Conservation (phyloP, 345 rosid species). For the Microthlaspi erraticum region DNA sequence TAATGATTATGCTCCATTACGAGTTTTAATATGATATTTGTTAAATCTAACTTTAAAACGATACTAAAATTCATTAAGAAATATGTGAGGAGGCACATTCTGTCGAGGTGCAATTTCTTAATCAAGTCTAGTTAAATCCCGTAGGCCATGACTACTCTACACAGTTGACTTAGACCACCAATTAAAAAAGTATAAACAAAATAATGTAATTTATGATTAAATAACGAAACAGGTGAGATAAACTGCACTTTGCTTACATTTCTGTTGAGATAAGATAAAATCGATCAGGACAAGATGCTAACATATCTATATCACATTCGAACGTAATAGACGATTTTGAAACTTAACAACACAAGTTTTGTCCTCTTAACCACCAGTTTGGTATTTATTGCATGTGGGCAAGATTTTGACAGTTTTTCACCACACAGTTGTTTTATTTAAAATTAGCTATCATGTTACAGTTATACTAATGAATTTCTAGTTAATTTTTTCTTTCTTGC, state of each 20-base stretch:
- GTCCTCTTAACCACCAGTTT: not conserved
- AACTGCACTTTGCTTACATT: conserved; percentile 23
- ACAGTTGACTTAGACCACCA: conserved; percentile 34
- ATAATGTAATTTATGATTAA: conserved; percentile 25
- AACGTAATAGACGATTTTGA: not conserved
- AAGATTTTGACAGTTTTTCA: not conserved
- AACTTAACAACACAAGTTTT: not conserved
- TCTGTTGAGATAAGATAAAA: conserved; percentile 14
- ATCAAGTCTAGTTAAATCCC: conserved; percentile 22
- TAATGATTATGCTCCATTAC: conserved; percentile 45
- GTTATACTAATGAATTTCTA: too few species aligned
- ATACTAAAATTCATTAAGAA: conserved; percentile 24
- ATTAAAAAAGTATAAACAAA: not conserved
- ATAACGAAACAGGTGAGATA: conserved; percentile 4
- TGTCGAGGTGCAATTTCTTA: conserved; percentile 29
- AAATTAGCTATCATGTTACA: too few species aligned
- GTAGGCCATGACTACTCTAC: conserved; percentile 27
- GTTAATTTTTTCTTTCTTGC: not conserved
- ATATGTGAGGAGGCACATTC: conserved; percentile 36
- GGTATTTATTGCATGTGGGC: conserved; percentile 5
- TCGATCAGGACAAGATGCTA: conserved; percentile 26
- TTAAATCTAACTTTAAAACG: conserved; percentile 13
- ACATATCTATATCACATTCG: conserved; percentile 4
- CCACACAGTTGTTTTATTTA: too few species aligned
- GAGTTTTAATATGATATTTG: conserved; percentile 31